Percentiles rank a stretch among this genome's conserved stretches.
Evolutionary conservation across 1,284 basidiomycete species (phyloP).

Genomic region (Heimioporus punctisporus): DNA sequence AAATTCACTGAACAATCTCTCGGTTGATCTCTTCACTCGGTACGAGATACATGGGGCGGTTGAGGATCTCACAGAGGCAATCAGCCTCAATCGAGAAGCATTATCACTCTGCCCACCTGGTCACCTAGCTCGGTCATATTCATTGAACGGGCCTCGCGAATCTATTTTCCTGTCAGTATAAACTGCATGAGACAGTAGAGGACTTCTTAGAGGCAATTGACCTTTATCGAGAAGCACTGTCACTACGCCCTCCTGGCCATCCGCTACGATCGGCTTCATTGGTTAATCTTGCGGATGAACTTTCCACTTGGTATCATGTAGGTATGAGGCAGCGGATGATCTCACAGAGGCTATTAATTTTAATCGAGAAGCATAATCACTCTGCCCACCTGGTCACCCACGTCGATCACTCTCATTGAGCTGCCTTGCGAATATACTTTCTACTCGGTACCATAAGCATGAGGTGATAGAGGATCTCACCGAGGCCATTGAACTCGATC

Average conservation of each 20-base stretch:
- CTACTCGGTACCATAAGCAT: not conserved
- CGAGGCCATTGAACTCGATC: not conserved
- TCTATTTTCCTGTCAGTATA: not conserved
- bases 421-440: not conserved
- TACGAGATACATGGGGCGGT: not conserved
- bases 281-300: not conserved
- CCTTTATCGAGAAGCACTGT: not conserved
- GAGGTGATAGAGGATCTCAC: not conserved
- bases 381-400: not conserved
- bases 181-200: not conserved
- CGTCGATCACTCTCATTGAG: not conserved
- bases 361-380: not conserved
- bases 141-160: not conserved
- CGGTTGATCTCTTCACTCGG: not conserved
- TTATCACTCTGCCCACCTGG: not conserved
- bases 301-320: too few species aligned
- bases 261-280: not conserved
- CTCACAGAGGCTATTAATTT: not conserved
- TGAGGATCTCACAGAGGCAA: not conserved
- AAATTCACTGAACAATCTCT: not conserved
- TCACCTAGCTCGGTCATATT: not conserved
- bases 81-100: not conserved
- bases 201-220: not conserved
- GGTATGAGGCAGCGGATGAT: not conserved
- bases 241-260: not conserved